Base-by-base conservation (phyloP, 257 asterid genomes). In the Dorcoceras hygrometricum region DNA sequence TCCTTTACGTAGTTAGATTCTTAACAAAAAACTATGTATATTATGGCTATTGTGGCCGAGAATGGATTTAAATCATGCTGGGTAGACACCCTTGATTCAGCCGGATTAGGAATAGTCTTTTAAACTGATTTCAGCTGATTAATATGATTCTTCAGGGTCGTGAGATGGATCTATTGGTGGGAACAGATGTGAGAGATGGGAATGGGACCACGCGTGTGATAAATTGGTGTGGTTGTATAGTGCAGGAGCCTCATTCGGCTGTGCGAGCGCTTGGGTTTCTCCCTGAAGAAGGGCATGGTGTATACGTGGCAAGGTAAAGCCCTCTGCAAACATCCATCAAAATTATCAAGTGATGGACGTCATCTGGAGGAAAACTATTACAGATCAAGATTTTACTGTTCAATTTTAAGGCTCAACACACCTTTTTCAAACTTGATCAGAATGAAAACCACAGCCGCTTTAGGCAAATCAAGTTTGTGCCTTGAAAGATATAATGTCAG, bases 251-350 rank as follows among this genome's bases (percentile, higher is more conserved):
- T 63, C 96, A 94, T 78, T 72, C 90, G 12, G 96, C 97, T 28
- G 99, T 94, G 18, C 95, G 97, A 70, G 96, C 97, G 69, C 99
- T 94, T 75, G 99, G 99, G 65, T 94, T 81, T 81, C 88, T 94
- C 59, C 99, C 99, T 26, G 86, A 87, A 67, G 97, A 94, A 77
- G 99, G 99, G 68, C 99, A 94, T 59, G 97, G 99, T 1, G 99
- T 94, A 50, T 94, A 94, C 73, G 99, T 90, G 67, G 86, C 99
- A 31, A 84, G 99, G 98, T 87, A 77, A 78, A 80, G 57, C 34
- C 59, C 66, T 75, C 72, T 31, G 18, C 61, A n/a, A 32, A 29
- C 58, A 22, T 29, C 60, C 16, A 26, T 65, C 19, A 25, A 57
- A 70, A 23, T 67, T 67, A 51, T 53, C 51, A 31, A 18, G 18